Base-by-base conservation (phyloP, 2,329 filamentous ascomycete species). In the Sporothrix phasma region DNA sequence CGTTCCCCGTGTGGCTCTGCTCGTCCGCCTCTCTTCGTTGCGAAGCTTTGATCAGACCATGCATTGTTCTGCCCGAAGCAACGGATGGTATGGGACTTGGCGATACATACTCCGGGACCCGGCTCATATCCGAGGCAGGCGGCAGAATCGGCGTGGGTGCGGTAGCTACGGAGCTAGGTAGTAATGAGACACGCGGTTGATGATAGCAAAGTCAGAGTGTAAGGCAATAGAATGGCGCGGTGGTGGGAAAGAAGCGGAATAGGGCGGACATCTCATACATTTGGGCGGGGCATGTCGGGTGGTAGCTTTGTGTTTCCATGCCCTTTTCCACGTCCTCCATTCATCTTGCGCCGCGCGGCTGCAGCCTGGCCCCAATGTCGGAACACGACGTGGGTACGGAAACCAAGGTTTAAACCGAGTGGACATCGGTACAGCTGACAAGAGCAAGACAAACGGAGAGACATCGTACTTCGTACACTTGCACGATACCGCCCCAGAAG, bases 121-220 rank as follows among this genome's bases (percentile, higher is more conserved):
- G 22, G 26, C 37, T 43, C 34, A 58, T 29, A 58, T 41, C 37
- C 34, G 53, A 58, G 53, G 19, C 37, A 41, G 53, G 31, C 24
- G 22, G 37, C 45, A n/a, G n/a, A n/a, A n/a, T n/a, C n/a, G n/a
- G n/a, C 29, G 7, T n/a, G 39, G 31, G 60, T 62, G 60, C 31
- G 60, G 46, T 46, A 51, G 24, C 60, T 34, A 62, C 45, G 60
- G 45, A 62, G 46, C 59, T 19, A 62, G 31, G 60, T 46, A 62
- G 46, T 46, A 51, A 51, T 39, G 43, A 34, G 24, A 46, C 24
- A 60, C 39, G 39, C 41, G 17, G 56, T 15, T 45, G 41, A 24
- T 41, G n/a, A 37, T 13, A 10, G 13, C 11, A 17, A 39, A 31
- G 8, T 8, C 26, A 58, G 37, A 58, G 7, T n/a, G n/a, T n/a